A percentile compares a stretch with the other conserved stretches of the same genome.
Conservation (phyloP, 352 stramenopile species). For the Phytopythium sindhum region DNA sequence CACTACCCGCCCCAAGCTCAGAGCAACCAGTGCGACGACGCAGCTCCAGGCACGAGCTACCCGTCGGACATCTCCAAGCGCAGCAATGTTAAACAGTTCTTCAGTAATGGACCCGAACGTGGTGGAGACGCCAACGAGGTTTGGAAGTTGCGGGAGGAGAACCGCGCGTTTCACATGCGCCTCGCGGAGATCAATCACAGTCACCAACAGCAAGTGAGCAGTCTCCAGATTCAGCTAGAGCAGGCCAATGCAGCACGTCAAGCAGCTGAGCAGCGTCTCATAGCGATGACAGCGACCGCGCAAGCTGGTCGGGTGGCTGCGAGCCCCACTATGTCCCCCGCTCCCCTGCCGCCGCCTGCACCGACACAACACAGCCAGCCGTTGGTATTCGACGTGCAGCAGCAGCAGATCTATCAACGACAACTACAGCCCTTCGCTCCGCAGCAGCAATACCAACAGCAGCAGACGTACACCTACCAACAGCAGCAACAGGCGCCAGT, state of each 20-base stretch:
- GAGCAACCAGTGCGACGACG: slow-evolving; percentile 7
- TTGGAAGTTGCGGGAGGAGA: slow-evolving; percentile 10
- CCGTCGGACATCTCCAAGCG: not conserved
- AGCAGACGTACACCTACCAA: not conserved
- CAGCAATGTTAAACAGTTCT: not conserved
- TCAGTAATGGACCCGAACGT: not conserved
- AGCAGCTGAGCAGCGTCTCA: slow-evolving; percentile 1
- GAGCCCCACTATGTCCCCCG: not conserved
- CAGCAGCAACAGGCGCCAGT: not conserved
- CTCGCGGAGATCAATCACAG: not conserved
- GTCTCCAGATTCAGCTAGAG: slow-evolving; percentile 1
- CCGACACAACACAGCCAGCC: not conserved
- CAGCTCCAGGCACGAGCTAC: not conserved
- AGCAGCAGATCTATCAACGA: not conserved
- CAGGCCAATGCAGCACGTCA: not conserved
- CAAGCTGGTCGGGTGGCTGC: not conserved
- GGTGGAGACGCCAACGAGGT: not conserved
- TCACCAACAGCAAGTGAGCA: not conserved
- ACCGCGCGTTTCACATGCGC: not conserved
- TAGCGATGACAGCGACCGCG: not conserved
- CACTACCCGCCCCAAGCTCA: not conserved
- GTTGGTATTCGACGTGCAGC: not conserved
- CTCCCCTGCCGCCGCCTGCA: not conserved
- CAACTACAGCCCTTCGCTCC: not conserved
- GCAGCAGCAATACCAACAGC: not conserved